phyloP scores from a whole-genome alignment of 768 basidiomycete species.

The Trametes villosa region DNA sequence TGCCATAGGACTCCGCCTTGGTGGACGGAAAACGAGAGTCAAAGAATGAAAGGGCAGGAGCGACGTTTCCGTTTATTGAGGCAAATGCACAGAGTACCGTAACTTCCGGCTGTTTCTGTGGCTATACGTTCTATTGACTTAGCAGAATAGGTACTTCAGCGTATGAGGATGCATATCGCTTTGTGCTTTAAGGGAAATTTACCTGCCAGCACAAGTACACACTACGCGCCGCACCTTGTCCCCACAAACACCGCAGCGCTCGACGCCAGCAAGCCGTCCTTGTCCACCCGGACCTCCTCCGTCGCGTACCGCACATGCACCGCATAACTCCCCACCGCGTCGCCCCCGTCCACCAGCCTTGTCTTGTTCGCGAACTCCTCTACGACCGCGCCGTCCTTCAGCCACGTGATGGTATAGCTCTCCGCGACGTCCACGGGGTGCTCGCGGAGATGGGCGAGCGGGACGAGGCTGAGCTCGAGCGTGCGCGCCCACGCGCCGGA shows the following conservation, averaged over 20 bases:
- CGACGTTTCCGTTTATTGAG: too few relatives aligned
- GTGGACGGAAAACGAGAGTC: too few relatives aligned
- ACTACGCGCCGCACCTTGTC: slow-evolving; percentile 4
- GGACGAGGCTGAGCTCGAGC: slow-evolving; percentile 56
- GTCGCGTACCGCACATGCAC: slow-evolving; percentile 56
- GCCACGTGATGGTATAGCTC: slow-evolving; percentile 62
- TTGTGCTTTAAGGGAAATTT: too few relatives aligned
- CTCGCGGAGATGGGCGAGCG: slow-evolving; percentile 59
- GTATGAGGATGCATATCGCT: too few relatives aligned
- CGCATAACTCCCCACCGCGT: slow-evolving; percentile 47
- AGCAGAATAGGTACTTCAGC: too few relatives aligned
- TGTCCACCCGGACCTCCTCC: slow-evolving; percentile 59
- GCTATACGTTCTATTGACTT: too few relatives aligned
- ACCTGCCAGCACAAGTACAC: too few relatives aligned
- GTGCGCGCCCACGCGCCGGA: slow-evolving; percentile 34
- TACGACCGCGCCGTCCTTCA: slow-evolving; percentile 50
- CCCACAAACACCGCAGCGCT: slow-evolving; percentile 6
- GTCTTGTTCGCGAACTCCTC: slow-evolving; percentile 55
- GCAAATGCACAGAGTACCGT: too few relatives aligned
- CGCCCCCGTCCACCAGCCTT: slow-evolving; percentile 40
- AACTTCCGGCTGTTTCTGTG: too few relatives aligned
- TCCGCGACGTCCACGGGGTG: slow-evolving; percentile 41
- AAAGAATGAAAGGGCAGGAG: too few relatives aligned
- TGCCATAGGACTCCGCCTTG: too few relatives aligned
- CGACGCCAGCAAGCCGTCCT: slow-evolving; percentile 36